These are phyloP conservation scores for Fragaria iinumae DNA, from an alignment of 306 rosid species.

Conservation along the genomic window DNA sequence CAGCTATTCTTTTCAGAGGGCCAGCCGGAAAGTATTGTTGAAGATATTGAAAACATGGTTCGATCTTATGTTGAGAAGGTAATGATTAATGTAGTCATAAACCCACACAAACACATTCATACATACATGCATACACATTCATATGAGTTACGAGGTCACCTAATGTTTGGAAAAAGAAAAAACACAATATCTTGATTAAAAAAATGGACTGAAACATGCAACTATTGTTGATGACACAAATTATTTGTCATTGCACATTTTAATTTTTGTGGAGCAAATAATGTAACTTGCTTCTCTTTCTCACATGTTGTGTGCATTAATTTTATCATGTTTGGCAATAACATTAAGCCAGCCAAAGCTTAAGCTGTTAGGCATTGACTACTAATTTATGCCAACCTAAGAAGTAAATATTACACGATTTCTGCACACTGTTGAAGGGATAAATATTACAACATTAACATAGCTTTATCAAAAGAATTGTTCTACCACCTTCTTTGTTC, in stretches of 20 bases:
- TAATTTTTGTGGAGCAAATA: slow-evolving; percentile 1
- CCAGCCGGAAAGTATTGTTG: slow-evolving; percentile 85
- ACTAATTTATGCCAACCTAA: background rate
- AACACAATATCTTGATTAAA: background rate
- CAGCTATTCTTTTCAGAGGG: slow-evolving; percentile 58
- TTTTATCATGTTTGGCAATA: background rate
- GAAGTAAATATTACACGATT: background rate
- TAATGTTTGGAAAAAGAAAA: background rate
- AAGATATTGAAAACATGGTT: slow-evolving; percentile 92
- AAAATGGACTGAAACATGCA: background rate
- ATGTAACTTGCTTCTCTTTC: background rate
- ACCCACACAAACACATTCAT: background rate
- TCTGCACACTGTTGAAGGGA: background rate
- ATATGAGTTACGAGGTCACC: background rate
- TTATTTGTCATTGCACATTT: background rate
- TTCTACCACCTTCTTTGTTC: background rate
- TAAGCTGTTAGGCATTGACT: background rate
- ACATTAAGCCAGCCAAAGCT: background rate
- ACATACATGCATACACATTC: background rate
- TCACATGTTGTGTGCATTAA: background rate
- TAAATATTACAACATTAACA: background rate
- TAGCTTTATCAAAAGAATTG: background rate
- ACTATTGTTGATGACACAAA: background rate
- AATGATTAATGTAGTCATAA: slow-evolving; percentile 8
- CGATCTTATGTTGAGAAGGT: slow-evolving; percentile 88